Percentiles rank a stretch among this genome's conserved stretches.
Conservation (phyloP, 768 basidiomycete genomes). For the Mycena galopus region DNA sequence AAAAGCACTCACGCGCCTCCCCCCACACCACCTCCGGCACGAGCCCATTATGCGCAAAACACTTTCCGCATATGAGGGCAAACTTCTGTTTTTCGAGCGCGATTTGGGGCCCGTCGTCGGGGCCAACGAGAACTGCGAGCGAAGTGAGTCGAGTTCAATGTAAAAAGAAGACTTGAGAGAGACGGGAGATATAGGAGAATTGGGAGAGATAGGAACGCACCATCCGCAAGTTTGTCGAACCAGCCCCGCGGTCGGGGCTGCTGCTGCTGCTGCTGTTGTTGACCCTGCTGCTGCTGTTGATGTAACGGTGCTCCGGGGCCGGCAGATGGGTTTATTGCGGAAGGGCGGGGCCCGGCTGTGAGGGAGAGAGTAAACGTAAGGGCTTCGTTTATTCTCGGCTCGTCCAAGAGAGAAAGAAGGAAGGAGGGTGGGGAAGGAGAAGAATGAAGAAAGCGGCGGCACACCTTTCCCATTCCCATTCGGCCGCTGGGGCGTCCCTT, state of each 20-base stretch:
- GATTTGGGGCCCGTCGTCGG: slow-evolving; percentile 71
- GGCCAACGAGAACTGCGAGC: slow-evolving; percentile 73
- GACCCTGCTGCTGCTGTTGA: background rate
- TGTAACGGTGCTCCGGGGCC: no score
- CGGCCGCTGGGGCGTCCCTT: background rate
- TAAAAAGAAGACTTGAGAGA: no score
- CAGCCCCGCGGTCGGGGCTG: slow-evolving; percentile 79
- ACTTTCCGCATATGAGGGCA: slow-evolving; percentile 90
- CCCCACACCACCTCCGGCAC: slow-evolving; percentile 87
- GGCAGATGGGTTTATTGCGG: no score
- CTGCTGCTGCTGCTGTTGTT: background rate
- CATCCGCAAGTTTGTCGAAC: slow-evolving; percentile 92
- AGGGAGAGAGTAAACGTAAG: no score
- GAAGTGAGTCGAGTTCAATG: background rate
- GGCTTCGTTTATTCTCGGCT: no score
- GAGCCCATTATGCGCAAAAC: slow-evolving; percentile 90
- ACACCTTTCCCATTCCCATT: background rate
- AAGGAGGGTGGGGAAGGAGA: no score
- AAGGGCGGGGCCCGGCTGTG: background rate
- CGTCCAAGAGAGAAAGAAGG: no score
- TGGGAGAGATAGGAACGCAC: background rate
- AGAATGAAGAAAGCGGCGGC: no score
- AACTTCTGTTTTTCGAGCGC: slow-evolving; percentile 63
- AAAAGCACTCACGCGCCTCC: slow-evolving; percentile 75
- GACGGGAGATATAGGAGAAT: background rate